Evolutionary conservation across 768 basidiomycete genomes (phyloP).

Genomic region (Gyrodon lividus): DNA sequence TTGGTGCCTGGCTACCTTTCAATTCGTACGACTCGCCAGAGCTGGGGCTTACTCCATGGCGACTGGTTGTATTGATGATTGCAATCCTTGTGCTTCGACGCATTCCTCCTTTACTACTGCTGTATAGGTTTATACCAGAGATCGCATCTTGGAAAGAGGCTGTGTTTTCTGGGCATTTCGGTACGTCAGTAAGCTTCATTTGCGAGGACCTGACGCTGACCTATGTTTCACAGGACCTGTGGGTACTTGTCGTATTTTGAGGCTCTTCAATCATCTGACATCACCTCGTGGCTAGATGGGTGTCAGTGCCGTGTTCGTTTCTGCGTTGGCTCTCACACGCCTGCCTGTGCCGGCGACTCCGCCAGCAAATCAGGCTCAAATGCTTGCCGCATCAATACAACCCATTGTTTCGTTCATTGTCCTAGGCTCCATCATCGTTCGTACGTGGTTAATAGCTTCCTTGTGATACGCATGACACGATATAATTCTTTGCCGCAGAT

Average conservation of each 20-base stretch:
- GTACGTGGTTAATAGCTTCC: slow-evolving; percentile 41
- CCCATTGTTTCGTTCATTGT: slow-evolving; percentile 90
- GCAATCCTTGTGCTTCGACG: slow-evolving; percentile 73
- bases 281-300: slow-evolving; percentile 62
- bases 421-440: slow-evolving; percentile 79
- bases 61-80: slow-evolving; percentile 65
- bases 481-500: slow-evolving; percentile 37
- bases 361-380: slow-evolving; percentile 65
- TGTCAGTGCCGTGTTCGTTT: slow-evolving; percentile 88
- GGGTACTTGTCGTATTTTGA: slow-evolving; percentile 21
- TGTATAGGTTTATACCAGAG: slow-evolving; percentile 88
- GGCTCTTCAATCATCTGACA: not conserved
- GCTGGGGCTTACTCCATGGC: slow-evolving; percentile 67
- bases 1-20: slow-evolving; percentile 86
- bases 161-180: slow-evolving; percentile 90
- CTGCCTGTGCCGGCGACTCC: slow-evolving; percentile 59
- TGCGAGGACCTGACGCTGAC: slow-evolving; percentile 3
- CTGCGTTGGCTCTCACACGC: slow-evolving; percentile 63
- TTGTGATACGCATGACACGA: not conserved
- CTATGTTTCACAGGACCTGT: slow-evolving; percentile 47
- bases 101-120: slow-evolving; percentile 71
- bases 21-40: slow-evolving; percentile 50
- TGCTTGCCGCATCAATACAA: slow-evolving; percentile 70
- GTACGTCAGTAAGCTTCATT: slow-evolving; percentile 32
- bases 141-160: slow-evolving; percentile 84